Conservation (phyloP, 441 rosid genomes). For the Geranium incanum region DNA sequence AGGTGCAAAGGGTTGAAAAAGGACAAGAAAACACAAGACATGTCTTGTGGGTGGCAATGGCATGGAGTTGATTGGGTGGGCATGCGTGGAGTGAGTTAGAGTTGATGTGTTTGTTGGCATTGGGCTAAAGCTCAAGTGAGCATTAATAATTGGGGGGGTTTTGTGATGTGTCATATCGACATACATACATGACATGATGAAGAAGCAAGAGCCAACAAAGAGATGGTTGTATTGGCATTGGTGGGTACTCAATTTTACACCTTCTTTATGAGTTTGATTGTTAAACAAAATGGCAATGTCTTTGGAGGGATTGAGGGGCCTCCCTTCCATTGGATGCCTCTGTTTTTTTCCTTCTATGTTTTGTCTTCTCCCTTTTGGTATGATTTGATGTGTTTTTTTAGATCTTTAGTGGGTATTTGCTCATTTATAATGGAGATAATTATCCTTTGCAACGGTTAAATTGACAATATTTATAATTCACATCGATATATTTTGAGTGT, state of each 20-base stretch:
- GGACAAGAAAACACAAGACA: neutral
- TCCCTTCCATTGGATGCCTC: neutral
- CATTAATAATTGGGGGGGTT: too few species aligned
- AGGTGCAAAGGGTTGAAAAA: neutral
- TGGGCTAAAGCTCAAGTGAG: constrained; percentile 3
- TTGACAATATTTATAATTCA: too few species aligned
- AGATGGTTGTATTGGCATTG: neutral
- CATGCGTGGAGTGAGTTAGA: neutral
- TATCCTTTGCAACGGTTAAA: too few species aligned
- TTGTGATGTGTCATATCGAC: neutral
- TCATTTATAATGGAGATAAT: too few species aligned
- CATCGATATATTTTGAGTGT: too few species aligned
- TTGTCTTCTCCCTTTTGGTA: too few species aligned
- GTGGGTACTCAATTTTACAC: neutral
- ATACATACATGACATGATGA: neutral
- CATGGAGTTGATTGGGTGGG: neutral
- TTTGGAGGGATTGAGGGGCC: neutral
- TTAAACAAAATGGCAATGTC: neutral
- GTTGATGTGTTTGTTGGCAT: neutral
- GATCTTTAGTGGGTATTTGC: too few species aligned
- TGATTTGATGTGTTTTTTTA: too few species aligned
- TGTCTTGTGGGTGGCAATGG: neutral
- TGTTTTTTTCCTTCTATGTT: neutral
- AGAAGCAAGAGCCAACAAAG: neutral
- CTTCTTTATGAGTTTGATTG: neutral